phyloP scores from a whole-genome alignment of 2,329 filamentous ascomycete species.

The Colletotrichum plurivorum region DNA sequence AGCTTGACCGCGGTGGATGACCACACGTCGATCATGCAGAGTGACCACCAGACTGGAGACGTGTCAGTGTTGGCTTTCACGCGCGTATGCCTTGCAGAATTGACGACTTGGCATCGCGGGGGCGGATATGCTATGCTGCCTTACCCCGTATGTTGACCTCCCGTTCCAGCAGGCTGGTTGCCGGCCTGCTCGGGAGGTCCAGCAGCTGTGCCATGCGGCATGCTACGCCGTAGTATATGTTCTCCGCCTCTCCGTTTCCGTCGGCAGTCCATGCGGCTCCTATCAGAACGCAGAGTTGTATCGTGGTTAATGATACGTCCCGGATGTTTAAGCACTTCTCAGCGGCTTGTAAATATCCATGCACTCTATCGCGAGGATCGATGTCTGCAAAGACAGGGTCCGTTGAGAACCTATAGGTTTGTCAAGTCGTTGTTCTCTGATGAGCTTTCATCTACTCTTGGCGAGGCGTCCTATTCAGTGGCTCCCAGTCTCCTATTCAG shows the following conservation, averaged over 20 bases:
- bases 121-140: slow-evolving; percentile 13
- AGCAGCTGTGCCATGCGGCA: slow-evolving; percentile 52
- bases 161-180: slow-evolving; percentile 46
- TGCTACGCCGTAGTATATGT: slow-evolving; percentile 55
- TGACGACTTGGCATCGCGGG: slow-evolving; percentile 8
- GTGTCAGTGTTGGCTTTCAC: slow-evolving; percentile 18
- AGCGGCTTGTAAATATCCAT: slow-evolving; percentile 42
- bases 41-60: slow-evolving; percentile 43
- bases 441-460: too few species aligned
- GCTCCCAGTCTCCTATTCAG: too few species aligned
- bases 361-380: slow-evolving; percentile 43
- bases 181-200: slow-evolving; percentile 50
- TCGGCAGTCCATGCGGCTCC: slow-evolving; percentile 52
- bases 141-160: slow-evolving; percentile 52
- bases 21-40: slow-evolving; percentile 45
- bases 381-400: slow-evolving; percentile 40
- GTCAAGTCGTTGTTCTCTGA: slow-evolving; percentile 6
- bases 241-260: slow-evolving; percentile 53
- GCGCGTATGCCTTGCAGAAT: slow-evolving; percentile 28
- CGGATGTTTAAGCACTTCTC: slow-evolving; percentile 50
- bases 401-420: slow-evolving; percentile 43
- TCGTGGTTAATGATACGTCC: slow-evolving; percentile 52
- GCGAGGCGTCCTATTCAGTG: too few species aligned
- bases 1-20: slow-evolving; percentile 44
- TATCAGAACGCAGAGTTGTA: slow-evolving; percentile 56